Percentiles rank a stretch among this genome's conserved stretches.
Conservation (phyloP, 768 basidiomycete genomes). For the Lactarius akahatsu region DNA sequence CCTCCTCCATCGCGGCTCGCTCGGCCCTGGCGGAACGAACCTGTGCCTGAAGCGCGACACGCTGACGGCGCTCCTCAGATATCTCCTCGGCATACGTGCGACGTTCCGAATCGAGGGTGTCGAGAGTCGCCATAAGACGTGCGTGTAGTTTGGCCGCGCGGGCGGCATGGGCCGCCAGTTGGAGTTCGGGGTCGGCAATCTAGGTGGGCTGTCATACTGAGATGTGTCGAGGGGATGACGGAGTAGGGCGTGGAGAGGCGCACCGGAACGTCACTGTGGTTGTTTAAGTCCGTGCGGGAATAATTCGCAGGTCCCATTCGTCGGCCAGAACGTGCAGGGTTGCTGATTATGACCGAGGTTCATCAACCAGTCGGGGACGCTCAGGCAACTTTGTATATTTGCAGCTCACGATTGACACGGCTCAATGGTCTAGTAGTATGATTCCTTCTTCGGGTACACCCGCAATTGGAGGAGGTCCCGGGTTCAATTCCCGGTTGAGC, state of each 20-base stretch:
- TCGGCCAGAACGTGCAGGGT: neutral
- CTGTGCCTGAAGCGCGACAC: slow-evolving; percentile 40
- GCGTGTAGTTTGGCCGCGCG: slow-evolving; percentile 45
- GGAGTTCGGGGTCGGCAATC: slow-evolving; percentile 34
- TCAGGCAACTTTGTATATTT: neutral
- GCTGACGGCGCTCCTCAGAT: slow-evolving; percentile 36
- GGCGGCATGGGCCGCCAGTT: slow-evolving; percentile 40
- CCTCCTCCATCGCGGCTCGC: slow-evolving; percentile 42
- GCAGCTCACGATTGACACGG: slow-evolving; percentile 9
- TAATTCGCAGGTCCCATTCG: slow-evolving; percentile 18
- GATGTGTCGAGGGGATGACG: slow-evolving; percentile 12
- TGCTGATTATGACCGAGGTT: neutral
- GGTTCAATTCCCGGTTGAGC: slow-evolving; percentile 45
- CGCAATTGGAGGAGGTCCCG: slow-evolving; percentile 40
- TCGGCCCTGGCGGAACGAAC: slow-evolving; percentile 32
- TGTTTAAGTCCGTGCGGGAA: slow-evolving; percentile 1
- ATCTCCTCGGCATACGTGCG: slow-evolving; percentile 44
- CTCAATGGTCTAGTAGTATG: slow-evolving; percentile 40
- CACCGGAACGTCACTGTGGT: slow-evolving; percentile 17
- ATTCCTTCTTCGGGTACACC: slow-evolving; percentile 37
- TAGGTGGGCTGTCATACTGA: slow-evolving; percentile 26
- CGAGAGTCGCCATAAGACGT: slow-evolving; percentile 50
- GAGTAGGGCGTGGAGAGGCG: slow-evolving; percentile 9
- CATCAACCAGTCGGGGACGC: neutral
- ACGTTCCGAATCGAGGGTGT: slow-evolving; percentile 48